A percentile compares a stretch with the other conserved stretches of the same genome.
These are phyloP conservation scores for Penicillium sp. DNA, from an alignment of 2,329 filamentous ascomycete species.

Conservation along the genomic window DNA sequence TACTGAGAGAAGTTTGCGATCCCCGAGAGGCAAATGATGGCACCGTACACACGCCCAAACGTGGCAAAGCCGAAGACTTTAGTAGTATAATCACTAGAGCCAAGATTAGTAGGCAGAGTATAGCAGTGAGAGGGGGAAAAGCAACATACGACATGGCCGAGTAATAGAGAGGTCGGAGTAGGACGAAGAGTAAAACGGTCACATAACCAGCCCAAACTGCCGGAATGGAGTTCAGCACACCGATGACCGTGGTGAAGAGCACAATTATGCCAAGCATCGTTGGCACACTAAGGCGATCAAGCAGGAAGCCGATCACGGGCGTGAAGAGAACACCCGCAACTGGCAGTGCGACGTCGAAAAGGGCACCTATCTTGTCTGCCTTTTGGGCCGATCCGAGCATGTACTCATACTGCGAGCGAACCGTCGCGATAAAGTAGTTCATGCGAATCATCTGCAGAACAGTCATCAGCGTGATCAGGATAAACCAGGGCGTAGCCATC, in stretches of 20 bases:
- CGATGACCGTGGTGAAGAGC: conserved; percentile 61
- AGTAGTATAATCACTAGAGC: conserved; percentile 62
- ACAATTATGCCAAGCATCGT: conserved; percentile 64
- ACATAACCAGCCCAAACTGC: conserved; percentile 55
- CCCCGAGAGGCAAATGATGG: conserved; percentile 78
- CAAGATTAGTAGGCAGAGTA: not conserved
- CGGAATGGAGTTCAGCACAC: conserved; percentile 65
- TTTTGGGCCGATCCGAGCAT: conserved; percentile 56
- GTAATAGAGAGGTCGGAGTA: conserved; percentile 85
- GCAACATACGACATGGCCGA: conserved; percentile 64
- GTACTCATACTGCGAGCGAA: conserved; percentile 70
- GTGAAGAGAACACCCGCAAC: conserved; percentile 71
- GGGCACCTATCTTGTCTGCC: conserved; percentile 64
- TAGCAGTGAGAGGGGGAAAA: not conserved
- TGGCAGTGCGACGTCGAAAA: conserved; percentile 76
- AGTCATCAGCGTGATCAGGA: conserved; percentile 74
- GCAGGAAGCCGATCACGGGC: conserved; percentile 71
- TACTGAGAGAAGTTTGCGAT: conserved; percentile 75
- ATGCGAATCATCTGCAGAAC: conserved; percentile 69
- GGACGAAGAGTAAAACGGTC: conserved; percentile 73
- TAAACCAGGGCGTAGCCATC: conserved; percentile 72
- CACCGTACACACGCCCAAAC: conserved; percentile 83
- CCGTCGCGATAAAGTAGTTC: conserved; percentile 87
- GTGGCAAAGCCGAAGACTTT: conserved; percentile 90
- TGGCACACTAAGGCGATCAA: conserved; percentile 68